A percentile compares a stretch with the other conserved stretches of the same genome.
Evolutionary conservation across 2,329 filamentous ascomycete species (phyloP).

Genomic region (Ceratocystis smalleyi): DNA sequence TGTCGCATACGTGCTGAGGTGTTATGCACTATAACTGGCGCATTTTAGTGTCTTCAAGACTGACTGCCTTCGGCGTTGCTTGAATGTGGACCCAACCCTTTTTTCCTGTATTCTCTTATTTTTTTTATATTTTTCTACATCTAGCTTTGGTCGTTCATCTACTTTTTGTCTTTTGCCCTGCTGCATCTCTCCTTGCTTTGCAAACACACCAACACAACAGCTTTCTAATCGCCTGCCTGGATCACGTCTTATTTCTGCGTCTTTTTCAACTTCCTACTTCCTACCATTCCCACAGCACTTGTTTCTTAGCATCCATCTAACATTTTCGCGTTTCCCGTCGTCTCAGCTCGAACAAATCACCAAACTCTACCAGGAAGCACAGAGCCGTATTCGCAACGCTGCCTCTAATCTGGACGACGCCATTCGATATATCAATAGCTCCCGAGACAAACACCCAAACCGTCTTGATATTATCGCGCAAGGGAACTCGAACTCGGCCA

Average conservation of each 20-base stretch:
- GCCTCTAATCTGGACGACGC: slow-evolving; percentile 56
- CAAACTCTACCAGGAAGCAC: slow-evolving; percentile 45
- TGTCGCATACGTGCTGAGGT: too few species aligned
- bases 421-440: slow-evolving; percentile 50
- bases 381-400: slow-evolving; percentile 57
- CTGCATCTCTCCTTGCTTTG: not conserved
- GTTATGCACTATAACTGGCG: too few species aligned
- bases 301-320: not conserved
- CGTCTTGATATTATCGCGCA: slow-evolving; percentile 47
- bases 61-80: too few species aligned
- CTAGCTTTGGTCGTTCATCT: not conserved
- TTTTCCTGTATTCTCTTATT: slow-evolving; percentile 2
- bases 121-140: not conserved
- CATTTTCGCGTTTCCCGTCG: slow-evolving; percentile 18
- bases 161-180: not conserved
- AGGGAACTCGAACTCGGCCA: slow-evolving; percentile 26
- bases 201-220: not conserved
- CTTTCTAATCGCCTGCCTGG: not conserved
- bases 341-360: slow-evolving; percentile 44
- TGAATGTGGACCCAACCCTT: not conserved
- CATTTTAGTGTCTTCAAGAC: too few species aligned
- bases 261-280: not conserved
- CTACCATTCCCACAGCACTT: not conserved
- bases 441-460: slow-evolving; percentile 59
- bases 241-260: not conserved